These are phyloP conservation scores for Meripilus lineatus DNA, from an alignment of 1,284 basidiomycete genomes.

Conservation along the genomic window DNA sequence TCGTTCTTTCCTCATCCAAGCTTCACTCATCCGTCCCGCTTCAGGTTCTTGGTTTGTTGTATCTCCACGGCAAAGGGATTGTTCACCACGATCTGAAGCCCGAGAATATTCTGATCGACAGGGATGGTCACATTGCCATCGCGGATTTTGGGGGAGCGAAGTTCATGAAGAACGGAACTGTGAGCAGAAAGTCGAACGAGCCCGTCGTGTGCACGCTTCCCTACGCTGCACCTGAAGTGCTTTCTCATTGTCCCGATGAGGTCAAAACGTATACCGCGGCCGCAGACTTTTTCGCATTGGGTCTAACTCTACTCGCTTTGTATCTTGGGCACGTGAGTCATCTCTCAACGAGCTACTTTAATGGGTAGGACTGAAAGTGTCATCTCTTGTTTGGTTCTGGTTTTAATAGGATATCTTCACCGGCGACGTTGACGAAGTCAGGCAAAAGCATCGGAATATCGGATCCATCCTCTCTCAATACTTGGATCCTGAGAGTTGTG, in stretches of 20 bases:
- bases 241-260: constrained; percentile 5
- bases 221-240: constrained; percentile 23
- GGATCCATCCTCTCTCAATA: not conserved
- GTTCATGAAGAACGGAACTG: constrained; percentile 11
- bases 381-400: not conserved
- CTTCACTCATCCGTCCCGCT: not conserved
- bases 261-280: constrained; percentile 14
- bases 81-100: constrained; percentile 56
- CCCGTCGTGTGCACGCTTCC: constrained; percentile 13
- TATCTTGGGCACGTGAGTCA: constrained; percentile 8
- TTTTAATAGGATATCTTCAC: constrained; percentile 2
- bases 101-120: constrained; percentile 62
- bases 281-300: constrained; percentile 24
- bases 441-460: not conserved
- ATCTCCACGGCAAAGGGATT: constrained; percentile 22
- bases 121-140: constrained; percentile 57
- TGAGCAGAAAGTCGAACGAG: constrained; percentile 5
- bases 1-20: no score
- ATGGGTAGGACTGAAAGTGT: not conserved
- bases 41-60: constrained; percentile 22
- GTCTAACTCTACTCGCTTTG: constrained; percentile 12
- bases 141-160: constrained; percentile 52
- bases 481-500: not conserved
- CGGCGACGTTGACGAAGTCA: not conserved
- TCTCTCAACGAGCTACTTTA: not conserved